Evolutionary conservation across 371 early-diverging fungal species (phyloP).

Genomic region (Smittium culicis): DNA sequence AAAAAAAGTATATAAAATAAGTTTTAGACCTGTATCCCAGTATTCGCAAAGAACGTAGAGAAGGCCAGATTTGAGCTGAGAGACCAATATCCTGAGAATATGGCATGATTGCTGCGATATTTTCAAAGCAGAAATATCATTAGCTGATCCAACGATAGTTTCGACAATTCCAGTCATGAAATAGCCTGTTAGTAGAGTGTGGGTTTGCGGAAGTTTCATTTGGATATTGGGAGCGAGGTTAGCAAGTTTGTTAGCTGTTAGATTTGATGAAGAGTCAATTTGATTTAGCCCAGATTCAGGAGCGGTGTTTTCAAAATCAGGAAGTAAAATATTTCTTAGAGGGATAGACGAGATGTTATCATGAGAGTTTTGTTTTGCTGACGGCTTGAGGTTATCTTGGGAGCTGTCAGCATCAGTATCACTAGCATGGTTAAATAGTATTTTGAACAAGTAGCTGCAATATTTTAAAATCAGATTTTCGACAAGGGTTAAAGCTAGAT

Average conservation of each 20-base stretch:
- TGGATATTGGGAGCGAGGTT: constrained; percentile 32
- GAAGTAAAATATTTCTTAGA: background rate
- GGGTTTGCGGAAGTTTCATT: constrained; percentile 30
- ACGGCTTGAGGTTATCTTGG: background rate
- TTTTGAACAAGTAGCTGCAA: constrained; percentile 33
- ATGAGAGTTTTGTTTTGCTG: background rate
- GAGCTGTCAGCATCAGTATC: background rate
- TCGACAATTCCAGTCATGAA: constrained; percentile 28
- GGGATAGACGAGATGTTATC: background rate
- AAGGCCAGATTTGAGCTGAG: constrained; percentile 20
- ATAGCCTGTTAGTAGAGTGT: constrained; percentile 40
- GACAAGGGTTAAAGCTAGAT: constrained; percentile 36
- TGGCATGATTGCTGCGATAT: constrained; percentile 27
- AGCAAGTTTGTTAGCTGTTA: constrained; percentile 18
- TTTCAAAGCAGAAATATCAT: constrained; percentile 29
- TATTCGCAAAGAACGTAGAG: constrained; percentile 19
- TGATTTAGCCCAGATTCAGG: background rate
- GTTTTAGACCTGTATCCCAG: constrained; percentile 17
- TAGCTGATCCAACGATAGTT: constrained; percentile 24
- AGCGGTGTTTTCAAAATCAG: background rate
- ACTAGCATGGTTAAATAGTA: constrained; percentile 18
- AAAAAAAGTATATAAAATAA: background rate
- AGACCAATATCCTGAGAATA: constrained; percentile 17
- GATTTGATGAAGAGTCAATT: background rate
- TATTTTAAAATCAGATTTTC: constrained; percentile 46